Percentiles rank a stretch among this genome's conserved stretches.
Evolutionary conservation across 2,329 filamentous ascomycete species (phyloP).

Genomic region (Ophiostoma montium): DNA sequence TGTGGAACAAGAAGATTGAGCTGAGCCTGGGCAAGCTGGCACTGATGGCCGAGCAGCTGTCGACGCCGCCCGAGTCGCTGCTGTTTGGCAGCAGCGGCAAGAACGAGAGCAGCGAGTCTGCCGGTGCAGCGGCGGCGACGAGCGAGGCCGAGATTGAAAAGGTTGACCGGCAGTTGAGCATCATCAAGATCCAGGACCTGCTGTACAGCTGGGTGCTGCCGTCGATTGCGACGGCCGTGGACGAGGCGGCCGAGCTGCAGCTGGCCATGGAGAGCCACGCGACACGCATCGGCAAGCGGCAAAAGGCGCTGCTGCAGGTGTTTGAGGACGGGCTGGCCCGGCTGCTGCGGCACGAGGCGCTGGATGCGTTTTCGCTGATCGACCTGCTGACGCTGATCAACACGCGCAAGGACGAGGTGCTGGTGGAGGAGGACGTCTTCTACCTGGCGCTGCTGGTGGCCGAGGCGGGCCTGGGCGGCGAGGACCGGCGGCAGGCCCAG

Average conservation of each 20-base stretch:
- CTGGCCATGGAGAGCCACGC: slow-evolving; percentile 59
- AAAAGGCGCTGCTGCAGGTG: slow-evolving; percentile 53
- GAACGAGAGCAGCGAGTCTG: not conserved
- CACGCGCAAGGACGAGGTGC: slow-evolving; percentile 27
- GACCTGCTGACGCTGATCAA: slow-evolving; percentile 67
- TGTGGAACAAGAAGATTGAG: slow-evolving; percentile 91
- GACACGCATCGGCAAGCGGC: slow-evolving; percentile 38
- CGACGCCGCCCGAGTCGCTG: slow-evolving; percentile 1
- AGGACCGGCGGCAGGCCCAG: slow-evolving; percentile 43
- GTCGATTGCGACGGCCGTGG: slow-evolving; percentile 57
- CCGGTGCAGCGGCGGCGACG: slow-evolving; percentile 11
- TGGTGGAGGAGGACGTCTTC: slow-evolving; percentile 55
- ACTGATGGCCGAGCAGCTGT: slow-evolving; percentile 45
- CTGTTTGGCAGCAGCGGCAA: not conserved
- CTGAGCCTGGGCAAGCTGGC: slow-evolving; percentile 78
- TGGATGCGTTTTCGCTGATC: slow-evolving; percentile 52
- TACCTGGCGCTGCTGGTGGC: slow-evolving; percentile 54
- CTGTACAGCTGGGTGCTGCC: slow-evolving; percentile 59
- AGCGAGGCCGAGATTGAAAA: slow-evolving; percentile 26
- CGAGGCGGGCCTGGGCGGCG: slow-evolving; percentile 39
- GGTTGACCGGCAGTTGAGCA: slow-evolving; percentile 48
- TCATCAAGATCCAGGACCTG: slow-evolving; percentile 67
- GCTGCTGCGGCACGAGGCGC: slow-evolving; percentile 56
- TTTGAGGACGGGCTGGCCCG: slow-evolving; percentile 57
- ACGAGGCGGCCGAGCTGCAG: slow-evolving; percentile 63